Conservation (phyloP, 176 grass and related monocot genomes). For the Triticum dicoccoides region DNA sequence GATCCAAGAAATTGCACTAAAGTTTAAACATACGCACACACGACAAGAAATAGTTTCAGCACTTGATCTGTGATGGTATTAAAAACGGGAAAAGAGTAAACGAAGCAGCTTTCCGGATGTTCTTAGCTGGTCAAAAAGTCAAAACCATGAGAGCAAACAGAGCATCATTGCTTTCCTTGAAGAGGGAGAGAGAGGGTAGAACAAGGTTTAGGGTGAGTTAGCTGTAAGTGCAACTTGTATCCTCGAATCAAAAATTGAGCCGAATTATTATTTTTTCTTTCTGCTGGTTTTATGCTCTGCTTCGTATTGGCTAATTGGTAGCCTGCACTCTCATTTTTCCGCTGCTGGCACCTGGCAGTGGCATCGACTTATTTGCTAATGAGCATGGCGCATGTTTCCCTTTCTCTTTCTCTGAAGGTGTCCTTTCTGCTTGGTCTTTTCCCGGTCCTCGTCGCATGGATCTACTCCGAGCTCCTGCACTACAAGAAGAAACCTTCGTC, state of each 20-base stretch:
- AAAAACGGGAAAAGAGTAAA: too few species aligned
- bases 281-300: background rate
- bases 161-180: too few species aligned
- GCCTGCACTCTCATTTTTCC: background rate
- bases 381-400: background rate
- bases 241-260: background rate
- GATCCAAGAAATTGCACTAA: background rate
- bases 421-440: slow-evolving; percentile 69
- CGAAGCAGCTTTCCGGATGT: too few species aligned
- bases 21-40: background rate
- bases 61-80: too few species aligned
- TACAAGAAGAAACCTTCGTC: slow-evolving; percentile 30
- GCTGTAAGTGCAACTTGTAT: background rate
- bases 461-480: slow-evolving; percentile 59
- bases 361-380: background rate
- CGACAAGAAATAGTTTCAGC: too few species aligned
- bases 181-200: background rate
- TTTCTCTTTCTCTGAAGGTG: slow-evolving; percentile 41
- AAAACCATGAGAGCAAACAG: too few species aligned
- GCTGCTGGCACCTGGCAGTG: background rate
- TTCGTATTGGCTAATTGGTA: background rate
- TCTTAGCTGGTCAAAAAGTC: too few species aligned
- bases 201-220: background rate
- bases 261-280: background rate
- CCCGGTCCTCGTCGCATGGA: slow-evolving; percentile 60